phyloP scores from a whole-genome alignment of 2,329 filamentous ascomycete genomes.

The Harringtonia lauricola region DNA sequence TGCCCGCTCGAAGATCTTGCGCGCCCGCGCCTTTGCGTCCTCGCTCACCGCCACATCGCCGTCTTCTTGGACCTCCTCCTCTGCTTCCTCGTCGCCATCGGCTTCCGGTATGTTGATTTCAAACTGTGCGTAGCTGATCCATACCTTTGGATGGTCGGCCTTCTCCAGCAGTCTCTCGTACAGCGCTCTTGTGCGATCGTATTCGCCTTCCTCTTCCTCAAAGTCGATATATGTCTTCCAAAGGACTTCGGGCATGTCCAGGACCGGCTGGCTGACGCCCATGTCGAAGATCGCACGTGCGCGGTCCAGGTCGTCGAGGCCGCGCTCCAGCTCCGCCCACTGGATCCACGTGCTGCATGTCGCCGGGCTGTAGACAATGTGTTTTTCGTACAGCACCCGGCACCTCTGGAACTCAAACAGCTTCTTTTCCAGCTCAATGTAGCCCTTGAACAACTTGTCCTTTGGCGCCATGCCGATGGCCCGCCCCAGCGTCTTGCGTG shows the following conservation, averaged over 20 bases:
- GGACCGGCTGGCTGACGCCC: slow-evolving; percentile 65
- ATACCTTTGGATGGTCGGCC: slow-evolving; percentile 98
- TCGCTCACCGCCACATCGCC: slow-evolving; percentile 66
- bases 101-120: slow-evolving; percentile 87
- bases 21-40: slow-evolving; percentile 70
- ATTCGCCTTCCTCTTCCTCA: slow-evolving; percentile 90
- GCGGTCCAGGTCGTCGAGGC: slow-evolving; percentile 79
- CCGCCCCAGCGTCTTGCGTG: slow-evolving; percentile 79
- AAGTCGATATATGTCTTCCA: slow-evolving; percentile 99
- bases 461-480: slow-evolving; percentile 94
- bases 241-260: slow-evolving; percentile 95
- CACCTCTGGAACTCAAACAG: slow-evolving; percentile 91
- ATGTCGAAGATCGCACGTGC: slow-evolving; percentile 87
- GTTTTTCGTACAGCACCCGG: slow-evolving; percentile 85
- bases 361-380: slow-evolving; percentile 80
- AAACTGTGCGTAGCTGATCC: slow-evolving; percentile 98
- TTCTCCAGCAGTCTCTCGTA: slow-evolving; percentile 89
- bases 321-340: slow-evolving; percentile 87
- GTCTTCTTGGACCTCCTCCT: slow-evolving; percentile 46
- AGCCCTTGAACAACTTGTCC: slow-evolving; percentile 87
- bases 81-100: slow-evolving; percentile 40
- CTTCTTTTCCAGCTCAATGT: slow-evolving; percentile 85
- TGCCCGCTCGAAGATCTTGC: slow-evolving; percentile 75
- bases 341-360: slow-evolving; percentile 95
- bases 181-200: slow-evolving; percentile 65